Percentiles rank a stretch among this genome's conserved stretches.
Conservation (phyloP, 1,284 basidiomycete species). For the Melampsora americana region DNA sequence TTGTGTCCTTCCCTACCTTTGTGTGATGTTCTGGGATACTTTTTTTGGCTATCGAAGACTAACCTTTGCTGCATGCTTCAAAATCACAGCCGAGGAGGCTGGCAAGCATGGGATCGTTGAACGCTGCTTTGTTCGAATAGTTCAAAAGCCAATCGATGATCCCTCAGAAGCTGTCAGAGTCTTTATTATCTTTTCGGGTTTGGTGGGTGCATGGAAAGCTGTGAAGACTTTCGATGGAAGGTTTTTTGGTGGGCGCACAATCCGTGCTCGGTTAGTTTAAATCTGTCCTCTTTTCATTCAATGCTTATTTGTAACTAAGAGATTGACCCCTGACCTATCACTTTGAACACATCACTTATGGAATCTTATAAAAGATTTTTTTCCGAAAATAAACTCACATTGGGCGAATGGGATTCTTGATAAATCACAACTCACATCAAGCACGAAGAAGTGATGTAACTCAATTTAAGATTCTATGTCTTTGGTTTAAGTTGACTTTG, state of each 20-base stretch:
- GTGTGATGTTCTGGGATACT: background rate
- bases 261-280: conserved; percentile 55
- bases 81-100: conserved; percentile 70
- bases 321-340: background rate
- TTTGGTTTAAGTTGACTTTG: too few species aligned
- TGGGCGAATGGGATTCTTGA: conserved; percentile 44
- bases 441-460: too few species aligned
- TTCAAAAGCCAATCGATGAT: conserved; percentile 34
- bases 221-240: conserved; percentile 83
- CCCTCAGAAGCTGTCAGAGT: conserved; percentile 36
- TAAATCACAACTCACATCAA: too few species aligned
- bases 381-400: conserved; percentile 38
- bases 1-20: background rate
- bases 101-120: conserved; percentile 61
- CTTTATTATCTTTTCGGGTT: conserved; percentile 67
- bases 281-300: background rate
- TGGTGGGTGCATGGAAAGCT: conserved; percentile 89
- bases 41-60: background rate
- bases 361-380: conserved; percentile 26
- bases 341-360: background rate
- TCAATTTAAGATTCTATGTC: too few species aligned
- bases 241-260: conserved; percentile 79
- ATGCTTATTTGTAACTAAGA: background rate
- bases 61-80: background rate
- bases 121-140: conserved; percentile 48